Base-by-base conservation (phyloP, 495 filamentous ascomycete genomes). In the Bryoglossum gracile region DNA sequence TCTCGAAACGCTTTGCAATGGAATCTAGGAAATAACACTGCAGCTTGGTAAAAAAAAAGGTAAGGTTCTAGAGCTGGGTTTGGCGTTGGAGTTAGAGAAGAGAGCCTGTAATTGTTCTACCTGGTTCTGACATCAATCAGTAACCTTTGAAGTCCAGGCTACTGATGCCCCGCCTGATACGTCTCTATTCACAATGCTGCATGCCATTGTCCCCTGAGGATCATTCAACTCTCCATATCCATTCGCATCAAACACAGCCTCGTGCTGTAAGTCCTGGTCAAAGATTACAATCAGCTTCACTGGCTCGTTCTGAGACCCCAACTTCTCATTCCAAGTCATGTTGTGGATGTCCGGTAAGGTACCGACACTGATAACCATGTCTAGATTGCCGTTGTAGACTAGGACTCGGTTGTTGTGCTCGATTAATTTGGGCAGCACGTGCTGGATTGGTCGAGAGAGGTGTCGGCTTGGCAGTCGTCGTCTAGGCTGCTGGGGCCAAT, bases 301-400 rank as follows among this genome's bases (percentile, higher is more conserved):
- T 5, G 34, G 34, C 16, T 37, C 5, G 5, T 37, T 14, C 14
- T 37, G 34, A 37, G 83, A 84, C 0, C 79, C 81, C n/a, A 81
- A 70, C 19, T 69, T 59, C 17, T 80, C 79, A 51, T 78, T 74
- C 76, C 78, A 85, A 4, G 78, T 84, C 76, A 83, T 80, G 61
- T 83, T 83, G 60, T 83, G 79, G 51, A 84, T 79, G 25, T 73
- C 64, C 30, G 83, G 58, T 4, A 83, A 63, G 0, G 78, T 81
- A n/a, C 78, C 81, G 53, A 82, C 77, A 35, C 73, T 70, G 43
- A 84, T 72, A 51, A 80, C 70, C 60, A 76, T 74, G 58, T 86
- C 81, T 17, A 75, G 73, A 53, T 74, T 67, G 6, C 77, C 81
- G 51, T 80, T 76, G 9, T 65, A 67, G 49, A 84, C 73, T 23